phyloP scores from a whole-genome alignment of 2,329 filamentous ascomycete genomes.

The Paecilomyces dactylethromorphus region DNA sequence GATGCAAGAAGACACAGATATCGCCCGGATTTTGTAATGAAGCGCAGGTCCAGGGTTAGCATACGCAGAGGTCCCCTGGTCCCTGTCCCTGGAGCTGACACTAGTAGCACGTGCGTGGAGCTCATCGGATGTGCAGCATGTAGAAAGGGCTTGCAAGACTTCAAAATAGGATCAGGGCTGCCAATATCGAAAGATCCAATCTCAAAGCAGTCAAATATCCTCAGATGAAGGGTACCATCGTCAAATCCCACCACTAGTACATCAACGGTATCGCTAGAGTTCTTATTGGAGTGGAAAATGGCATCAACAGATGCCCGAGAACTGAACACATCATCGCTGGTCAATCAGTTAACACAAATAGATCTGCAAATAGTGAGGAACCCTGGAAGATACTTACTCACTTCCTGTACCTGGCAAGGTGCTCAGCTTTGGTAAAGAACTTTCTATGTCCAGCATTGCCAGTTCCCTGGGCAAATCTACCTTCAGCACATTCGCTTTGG shows the following conservation, averaged over 20 bases:
- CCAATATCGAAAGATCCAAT: slow-evolving; percentile 54
- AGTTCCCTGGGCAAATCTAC: slow-evolving; percentile 65
- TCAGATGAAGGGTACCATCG: slow-evolving; percentile 66
- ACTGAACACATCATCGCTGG: slow-evolving; percentile 57
- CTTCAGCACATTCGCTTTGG: slow-evolving; percentile 30
- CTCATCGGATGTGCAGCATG: slow-evolving; percentile 68
- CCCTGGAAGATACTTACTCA: slow-evolving; percentile 33
- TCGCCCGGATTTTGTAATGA: slow-evolving; percentile 66
- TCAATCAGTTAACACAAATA: slow-evolving; percentile 47
- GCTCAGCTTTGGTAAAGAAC: slow-evolving; percentile 68
- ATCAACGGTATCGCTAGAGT: slow-evolving; percentile 68
- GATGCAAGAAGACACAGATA: slow-evolving; percentile 79
- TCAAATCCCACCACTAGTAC: slow-evolving; percentile 69
- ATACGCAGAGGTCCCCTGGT: slow-evolving; percentile 46
- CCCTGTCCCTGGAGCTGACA: slow-evolving; percentile 27
- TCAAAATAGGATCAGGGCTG: slow-evolving; percentile 11
- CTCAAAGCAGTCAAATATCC: slow-evolving; percentile 78
- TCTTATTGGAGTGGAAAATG: slow-evolving; percentile 57
- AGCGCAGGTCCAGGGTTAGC: slow-evolving; percentile 76
- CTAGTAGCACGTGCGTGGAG: slow-evolving; percentile 71
- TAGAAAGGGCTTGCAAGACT: slow-evolving; percentile 38
- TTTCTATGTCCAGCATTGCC: slow-evolving; percentile 68
- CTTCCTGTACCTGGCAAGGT: slow-evolving; percentile 60
- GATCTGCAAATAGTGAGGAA: slow-evolving; percentile 8
- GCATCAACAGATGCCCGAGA: slow-evolving; percentile 62